Base-by-base conservation (phyloP, 2,329 filamentous ascomycete genomes). In the Talaromyces sp. region DNA sequence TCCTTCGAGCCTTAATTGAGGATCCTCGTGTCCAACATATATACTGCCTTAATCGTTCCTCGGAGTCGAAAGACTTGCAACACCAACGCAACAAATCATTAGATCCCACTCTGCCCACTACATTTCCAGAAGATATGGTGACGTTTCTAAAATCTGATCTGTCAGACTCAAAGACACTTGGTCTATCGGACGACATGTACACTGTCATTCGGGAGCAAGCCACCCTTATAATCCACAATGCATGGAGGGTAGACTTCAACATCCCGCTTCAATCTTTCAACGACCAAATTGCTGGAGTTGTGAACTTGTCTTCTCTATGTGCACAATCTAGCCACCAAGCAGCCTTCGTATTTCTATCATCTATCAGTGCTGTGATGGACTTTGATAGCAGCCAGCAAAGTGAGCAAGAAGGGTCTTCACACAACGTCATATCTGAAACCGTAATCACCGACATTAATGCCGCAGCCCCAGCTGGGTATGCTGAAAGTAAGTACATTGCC, bases 221-320 rank as follows among this genome's bases (percentile, higher is more conserved):
- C 0, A 72, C 69, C 1, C 58, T 67, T 13, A 63, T 75, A 10
- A 69, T 77, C 24, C 75, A 77, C 66, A 73, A 72, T 52, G 71
- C 72, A 5, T 77, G 74, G 74, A 64, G 68, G 4, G 74, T 76
- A 8, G 71, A 76, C 66, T 75, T 76, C 69, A 76, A 74, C 47
- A 64, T 70, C 3, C 64, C 68, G 1, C 60, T 76, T 0, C 14
- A 64, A 13, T 69, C 71, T 6, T 76, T 75, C 60, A 59, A 68
- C 13, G 66, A 69, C 2, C 67, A 72, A 16, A 43, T 76, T 3
- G 13, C 52, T 2, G 68, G 70, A 16, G 60, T 75, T 3, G 47
- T 64, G 5, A 71, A 70, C 16, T 45, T 76, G 10, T 63, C 71
- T 2, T 48, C 70, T 13, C 70, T 72, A 59, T 65, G 58, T 41